These are phyloP conservation scores for Claviceps arundinis DNA, from an alignment of 2,329 filamentous ascomycete species.

Conservation along the genomic window DNA sequence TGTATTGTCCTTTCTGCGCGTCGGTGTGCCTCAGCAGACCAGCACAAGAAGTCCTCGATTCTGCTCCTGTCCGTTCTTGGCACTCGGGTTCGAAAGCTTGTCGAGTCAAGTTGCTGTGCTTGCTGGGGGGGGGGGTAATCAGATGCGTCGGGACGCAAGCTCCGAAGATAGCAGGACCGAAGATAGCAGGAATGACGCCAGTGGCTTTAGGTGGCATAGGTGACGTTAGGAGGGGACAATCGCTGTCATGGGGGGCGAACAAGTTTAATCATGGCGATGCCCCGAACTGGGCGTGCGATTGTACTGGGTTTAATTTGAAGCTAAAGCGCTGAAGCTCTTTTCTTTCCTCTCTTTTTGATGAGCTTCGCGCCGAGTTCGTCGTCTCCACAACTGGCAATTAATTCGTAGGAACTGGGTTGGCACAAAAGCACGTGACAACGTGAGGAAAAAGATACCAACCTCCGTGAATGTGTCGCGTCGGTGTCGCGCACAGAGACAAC, in stretches of 20 bases:
- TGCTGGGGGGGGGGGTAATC: background rate
- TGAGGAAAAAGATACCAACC: too few species aligned
- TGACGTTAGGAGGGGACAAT: background rate
- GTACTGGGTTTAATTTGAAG: background rate
- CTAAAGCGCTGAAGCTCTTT: background rate
- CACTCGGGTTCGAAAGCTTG: background rate
- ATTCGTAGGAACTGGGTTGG: background rate
- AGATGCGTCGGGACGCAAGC: background rate
- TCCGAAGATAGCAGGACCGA: background rate
- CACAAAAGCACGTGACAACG: slow-evolving; percentile 3
- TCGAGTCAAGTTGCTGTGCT: background rate
- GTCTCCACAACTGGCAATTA: background rate
- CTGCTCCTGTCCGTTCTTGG: background rate
- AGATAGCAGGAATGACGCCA: background rate
- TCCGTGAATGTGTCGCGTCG: too few species aligned
- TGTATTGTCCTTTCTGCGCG: too few species aligned
- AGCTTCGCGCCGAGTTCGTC: background rate
- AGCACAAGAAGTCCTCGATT: background rate
- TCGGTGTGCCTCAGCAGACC: too few species aligned
- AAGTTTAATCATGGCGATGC: background rate
- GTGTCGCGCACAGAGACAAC: background rate
- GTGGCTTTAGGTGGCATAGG: background rate
- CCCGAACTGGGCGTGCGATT: background rate
- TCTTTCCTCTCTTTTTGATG: background rate
- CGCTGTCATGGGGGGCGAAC: background rate